These are phyloP conservation scores for Fraxinus xanthoxyloides DNA, from an alignment of 305 asterid species.

Conservation along the genomic window DNA sequence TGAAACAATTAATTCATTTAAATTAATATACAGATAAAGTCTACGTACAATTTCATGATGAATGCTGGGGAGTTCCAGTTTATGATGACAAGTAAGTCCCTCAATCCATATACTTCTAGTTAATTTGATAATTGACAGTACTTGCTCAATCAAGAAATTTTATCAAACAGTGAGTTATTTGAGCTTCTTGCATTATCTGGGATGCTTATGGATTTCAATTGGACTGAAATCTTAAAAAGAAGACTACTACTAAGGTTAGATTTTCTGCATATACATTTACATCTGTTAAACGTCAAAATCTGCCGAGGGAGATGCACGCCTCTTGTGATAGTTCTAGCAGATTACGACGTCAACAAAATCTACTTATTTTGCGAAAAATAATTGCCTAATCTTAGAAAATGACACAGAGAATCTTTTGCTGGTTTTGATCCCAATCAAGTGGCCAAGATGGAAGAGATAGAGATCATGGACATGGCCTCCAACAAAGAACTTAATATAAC, in stretches of 20 bases:
- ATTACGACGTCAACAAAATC: background rate
- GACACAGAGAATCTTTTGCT: slow-evolving; percentile 58
- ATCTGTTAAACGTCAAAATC: background rate
- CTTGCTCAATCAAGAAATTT: background rate
- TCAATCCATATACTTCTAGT: background rate
- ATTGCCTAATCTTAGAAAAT: background rate
- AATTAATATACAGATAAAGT: slow-evolving; percentile 51
- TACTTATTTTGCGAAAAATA: background rate
- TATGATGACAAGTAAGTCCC: slow-evolving; percentile 81
- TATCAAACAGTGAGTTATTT: slow-evolving; percentile 56
- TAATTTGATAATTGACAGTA: background rate
- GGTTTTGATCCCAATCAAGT: slow-evolving; percentile 68
- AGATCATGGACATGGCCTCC: slow-evolving; percentile 49
- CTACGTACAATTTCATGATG: slow-evolving; percentile 84
- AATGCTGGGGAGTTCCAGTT: slow-evolving; percentile 97
- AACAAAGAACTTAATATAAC: slow-evolving; percentile 58
- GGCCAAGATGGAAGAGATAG: slow-evolving; percentile 70
- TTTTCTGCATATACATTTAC: background rate
- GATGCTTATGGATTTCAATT: slow-evolving; percentile 88
- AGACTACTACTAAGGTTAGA: slow-evolving; percentile 61
- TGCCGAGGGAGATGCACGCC: background rate
- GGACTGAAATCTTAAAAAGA: slow-evolving; percentile 88
- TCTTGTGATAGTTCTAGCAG: background rate
- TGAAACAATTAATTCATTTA: background rate
- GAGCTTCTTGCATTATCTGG: slow-evolving; percentile 92